Conservation (phyloP, 2,329 filamentous ascomycete species). For the Epichloe elymi region DNA sequence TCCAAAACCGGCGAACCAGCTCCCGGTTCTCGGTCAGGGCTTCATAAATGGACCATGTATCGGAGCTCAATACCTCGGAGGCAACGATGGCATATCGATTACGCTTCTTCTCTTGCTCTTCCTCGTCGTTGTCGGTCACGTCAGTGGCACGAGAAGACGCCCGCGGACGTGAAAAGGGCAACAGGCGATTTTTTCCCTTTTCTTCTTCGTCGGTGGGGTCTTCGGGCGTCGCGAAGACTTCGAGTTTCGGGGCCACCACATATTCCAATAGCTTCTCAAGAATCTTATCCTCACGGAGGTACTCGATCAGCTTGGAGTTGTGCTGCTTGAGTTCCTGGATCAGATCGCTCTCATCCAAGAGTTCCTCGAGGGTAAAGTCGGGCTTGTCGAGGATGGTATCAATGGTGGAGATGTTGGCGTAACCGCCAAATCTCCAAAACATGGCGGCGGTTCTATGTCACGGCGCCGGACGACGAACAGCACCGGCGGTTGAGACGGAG, state of each 20-base stretch:
- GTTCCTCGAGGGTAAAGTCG: conserved; percentile 87
- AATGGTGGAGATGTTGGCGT: conserved; percentile 93
- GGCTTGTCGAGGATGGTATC: conserved; percentile 95
- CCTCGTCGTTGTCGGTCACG: conserved; percentile 38
- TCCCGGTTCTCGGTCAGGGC: conserved; percentile 75
- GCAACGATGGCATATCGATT: conserved; percentile 90
- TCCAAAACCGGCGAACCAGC: conserved; percentile 76
- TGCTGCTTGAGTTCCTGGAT: conserved; percentile 97
- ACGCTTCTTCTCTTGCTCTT: conserved; percentile 79
- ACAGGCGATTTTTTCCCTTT: conserved; percentile 28
- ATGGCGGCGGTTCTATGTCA: conserved; percentile 48
- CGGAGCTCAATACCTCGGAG: conserved; percentile 85
- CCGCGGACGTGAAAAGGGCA: conserved; percentile 38
- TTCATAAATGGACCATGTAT: conserved; percentile 94
- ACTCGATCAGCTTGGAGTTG: conserved; percentile 95
- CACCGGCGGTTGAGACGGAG: conserved; percentile 17
- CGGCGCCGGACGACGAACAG: conserved; percentile 19
- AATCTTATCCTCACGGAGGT: conserved; percentile 74
- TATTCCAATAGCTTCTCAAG: conserved; percentile 80
- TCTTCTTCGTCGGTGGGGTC: conserved; percentile 39
- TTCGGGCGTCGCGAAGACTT: conserved; percentile 37
- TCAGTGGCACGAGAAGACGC: conserved; percentile 39
- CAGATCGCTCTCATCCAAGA: conserved; percentile 89
- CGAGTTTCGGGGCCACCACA: conserved; percentile 68
- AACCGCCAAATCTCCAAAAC: conserved; percentile 99